Evolutionary conservation across 2,329 filamentous ascomycete species (phyloP).

Genomic region (Neonectria neomacrospora): DNA sequence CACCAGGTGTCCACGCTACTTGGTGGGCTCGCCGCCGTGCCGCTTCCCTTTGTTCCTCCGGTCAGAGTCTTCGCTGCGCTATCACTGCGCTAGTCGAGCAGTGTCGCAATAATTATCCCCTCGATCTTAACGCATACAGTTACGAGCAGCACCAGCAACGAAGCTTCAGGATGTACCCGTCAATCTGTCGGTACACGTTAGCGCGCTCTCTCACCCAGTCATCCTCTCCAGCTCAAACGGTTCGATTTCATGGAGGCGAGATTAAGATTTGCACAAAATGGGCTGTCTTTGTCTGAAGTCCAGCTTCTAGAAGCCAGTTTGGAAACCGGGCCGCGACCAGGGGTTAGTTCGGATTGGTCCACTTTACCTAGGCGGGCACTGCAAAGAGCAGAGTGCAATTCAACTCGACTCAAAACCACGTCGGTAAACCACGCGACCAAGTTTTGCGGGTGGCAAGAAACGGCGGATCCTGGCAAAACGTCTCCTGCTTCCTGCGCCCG

Average conservation of each 20-base stretch:
- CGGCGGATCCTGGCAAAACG: conserved; percentile 18
- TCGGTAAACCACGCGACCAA: conserved; percentile 35
- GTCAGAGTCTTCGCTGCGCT: conserved; percentile 21
- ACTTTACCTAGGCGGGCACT: conserved; percentile 24
- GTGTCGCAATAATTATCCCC: conserved; percentile 20
- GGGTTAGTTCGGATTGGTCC: conserved; percentile 27
- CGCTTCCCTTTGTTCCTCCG: conserved; percentile 5
- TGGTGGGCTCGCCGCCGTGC: conserved; percentile 8
- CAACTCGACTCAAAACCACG: conserved; percentile 44
- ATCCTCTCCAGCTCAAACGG: conserved; percentile 24
- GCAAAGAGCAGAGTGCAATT: conserved; percentile 24
- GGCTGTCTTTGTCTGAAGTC: conserved; percentile 24
- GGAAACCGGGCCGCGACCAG: conserved; percentile 37
- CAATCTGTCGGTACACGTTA: conserved; percentile 31
- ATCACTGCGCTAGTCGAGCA: conserved; percentile 23
- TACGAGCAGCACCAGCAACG: neutral
- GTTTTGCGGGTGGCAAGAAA: conserved; percentile 20
- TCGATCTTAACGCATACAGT: conserved; percentile 15
- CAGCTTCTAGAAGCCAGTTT: conserved; percentile 45
- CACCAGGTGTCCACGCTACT: conserved; percentile 22
- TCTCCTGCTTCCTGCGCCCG: conserved; percentile 20
- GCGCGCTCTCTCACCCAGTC: conserved; percentile 30
- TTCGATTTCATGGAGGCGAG: conserved; percentile 34
- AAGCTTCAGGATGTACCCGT: conserved; percentile 2
- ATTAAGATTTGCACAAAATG: conserved; percentile 38